Evolutionary conservation across 345 rosid genomes (phyloP), one percentile per base, ranked within the genome.

Genomic region (Heritiera littoralis): DNA sequence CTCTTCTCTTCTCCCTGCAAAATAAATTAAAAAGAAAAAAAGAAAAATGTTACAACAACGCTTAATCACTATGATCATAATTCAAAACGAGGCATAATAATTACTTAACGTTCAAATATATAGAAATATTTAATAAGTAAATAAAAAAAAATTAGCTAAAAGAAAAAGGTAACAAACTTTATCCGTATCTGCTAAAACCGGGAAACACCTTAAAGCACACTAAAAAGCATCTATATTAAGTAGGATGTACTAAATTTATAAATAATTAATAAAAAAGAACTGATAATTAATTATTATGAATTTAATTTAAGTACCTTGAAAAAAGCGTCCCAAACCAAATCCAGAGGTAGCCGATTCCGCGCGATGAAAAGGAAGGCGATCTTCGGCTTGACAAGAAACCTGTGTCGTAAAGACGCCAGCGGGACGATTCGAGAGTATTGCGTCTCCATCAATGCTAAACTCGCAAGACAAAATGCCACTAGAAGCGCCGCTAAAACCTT

Each of bases 301-400:
- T 7, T 40, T 58, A 23, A 20, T 9, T 56, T 38, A 40, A 9
- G 63, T 80, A 87, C 99, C 98, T 87, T 80, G 80, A 96, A 87
- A 81, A 94, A 96, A 0, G 93, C 86, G 77, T 94, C 92, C 99
- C 99, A 96, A 17, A 90, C 86, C 75, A 92, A 75, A 18, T 96
- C 98, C 18, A 96, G 93, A 72, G 98, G 92, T 18, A 96, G 89
- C 3, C 98, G 95, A 73, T 96, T 96, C 74, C 98, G 83, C 0
- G 99, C 91, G 15, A 96, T 92, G 83, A 94, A 96, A 14, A 96
- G 84, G 79, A 96, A 92, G 7, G 99, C 97, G 72, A 96, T 88
- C 80, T 88, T 89, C n/a, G 90, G 91, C 72, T 80, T 84, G 64
- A 78, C 77, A 79, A 66, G 48, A 28, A 83, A 80, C 69, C 80